Evolutionary conservation across 306 rosid species (phyloP), one percentile per base, ranked within the genome.

Genomic region (Begonia masoniana): DNA sequence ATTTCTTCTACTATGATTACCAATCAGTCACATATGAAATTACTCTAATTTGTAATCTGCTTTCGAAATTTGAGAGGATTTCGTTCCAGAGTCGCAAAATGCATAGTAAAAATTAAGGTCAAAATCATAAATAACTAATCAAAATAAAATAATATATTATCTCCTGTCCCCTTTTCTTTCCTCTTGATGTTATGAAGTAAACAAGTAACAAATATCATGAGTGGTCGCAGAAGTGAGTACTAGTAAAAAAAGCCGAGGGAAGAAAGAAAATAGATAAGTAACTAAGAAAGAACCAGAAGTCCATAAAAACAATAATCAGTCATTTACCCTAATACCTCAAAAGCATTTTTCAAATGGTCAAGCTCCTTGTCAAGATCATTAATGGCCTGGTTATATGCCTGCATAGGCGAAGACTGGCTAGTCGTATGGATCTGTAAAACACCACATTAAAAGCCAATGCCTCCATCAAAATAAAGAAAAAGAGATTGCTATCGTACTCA

Each of bases 351-450:
- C 70, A 83, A 67, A 55, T 61, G 66, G 65, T 91, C 96, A 59
- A 85, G 85, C 70, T 91, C 94, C 74, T 67, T 81, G 62, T 91
- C 92, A 15, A 85, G 80, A 77, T 85, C 97, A 61, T 85, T 91
- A 85, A 86, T 77, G 47, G 97, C 87, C 72, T 83, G 96, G 69
- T 85, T 91, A 91, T 36, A 91, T 39, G 97, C 94, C 72, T 83
- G 92, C 97, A 85, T 81, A 23, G 94, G 97, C 0, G 92, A 85
- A 52, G 96, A 91, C 71, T 85, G 96, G 62, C 94, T 81, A 51
- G 88, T 68, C n/a, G 94, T 91, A 63, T 91, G 97, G 58, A 89
- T 85, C 85, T 89, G 75, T 64, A 58, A 43, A 70, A 55, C 5
- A 45, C 31, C 41, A n/a, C n/a, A 57, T 57, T 13, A 58, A 12